Evolutionary conservation across 805 yeast species (phyloP).

Genomic region (Candida patagonica): DNA sequence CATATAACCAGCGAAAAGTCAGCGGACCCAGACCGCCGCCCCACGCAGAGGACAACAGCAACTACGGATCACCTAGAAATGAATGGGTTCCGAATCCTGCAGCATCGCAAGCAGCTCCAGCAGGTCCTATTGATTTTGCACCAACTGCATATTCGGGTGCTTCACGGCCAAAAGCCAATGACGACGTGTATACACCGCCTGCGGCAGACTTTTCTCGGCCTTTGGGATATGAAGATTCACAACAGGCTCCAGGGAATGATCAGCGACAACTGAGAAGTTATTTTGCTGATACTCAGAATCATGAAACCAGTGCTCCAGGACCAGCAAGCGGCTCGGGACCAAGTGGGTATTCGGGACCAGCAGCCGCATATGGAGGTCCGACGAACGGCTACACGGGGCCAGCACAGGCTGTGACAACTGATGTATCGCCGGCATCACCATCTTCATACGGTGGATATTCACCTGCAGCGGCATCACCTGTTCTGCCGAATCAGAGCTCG

Average conservation of each 20-base stretch:
- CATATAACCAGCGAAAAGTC: constrained; percentile 3
- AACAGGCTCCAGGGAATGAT: neutral
- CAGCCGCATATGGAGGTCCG: too few species aligned
- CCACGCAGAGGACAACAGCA: neutral
- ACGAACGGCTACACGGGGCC: constrained; percentile 1
- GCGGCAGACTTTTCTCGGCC: constrained; percentile 3
- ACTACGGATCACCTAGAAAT: constrained; percentile 5
- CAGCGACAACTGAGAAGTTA: constrained; percentile 8
- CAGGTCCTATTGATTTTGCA: neutral
- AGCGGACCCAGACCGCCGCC: constrained; percentile 8
- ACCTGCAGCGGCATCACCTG: neutral
- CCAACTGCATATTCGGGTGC: neutral
- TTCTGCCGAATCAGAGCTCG: neutral
- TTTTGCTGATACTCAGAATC: constrained; percentile 8
- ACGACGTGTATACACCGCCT: neutral
- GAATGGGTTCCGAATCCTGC: constrained; percentile 5
- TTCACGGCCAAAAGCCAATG: neutral
- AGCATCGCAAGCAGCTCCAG: neutral
- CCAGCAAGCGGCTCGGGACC: too few species aligned
- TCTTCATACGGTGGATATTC: neutral
- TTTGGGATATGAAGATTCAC: neutral
- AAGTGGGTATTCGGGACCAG: too few species aligned
- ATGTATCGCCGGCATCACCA: neutral
- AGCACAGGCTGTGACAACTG: neutral
- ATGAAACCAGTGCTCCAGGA: neutral